Conservation (phyloP, 169 alveolate species). For the Theileria parva region DNA sequence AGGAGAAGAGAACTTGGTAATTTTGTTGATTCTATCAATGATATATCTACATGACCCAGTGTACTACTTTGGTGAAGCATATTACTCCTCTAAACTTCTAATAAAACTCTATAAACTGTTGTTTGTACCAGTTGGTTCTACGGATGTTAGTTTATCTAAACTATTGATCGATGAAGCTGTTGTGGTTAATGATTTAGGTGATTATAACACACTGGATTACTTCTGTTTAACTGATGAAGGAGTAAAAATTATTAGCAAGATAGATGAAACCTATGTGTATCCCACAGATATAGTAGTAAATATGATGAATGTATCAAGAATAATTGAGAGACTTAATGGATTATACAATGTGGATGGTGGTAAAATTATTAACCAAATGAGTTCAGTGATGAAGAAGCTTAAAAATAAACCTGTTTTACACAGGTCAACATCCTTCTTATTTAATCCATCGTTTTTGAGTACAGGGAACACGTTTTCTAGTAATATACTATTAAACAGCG, state of each 20-base stretch:
- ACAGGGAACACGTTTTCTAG: background rate
- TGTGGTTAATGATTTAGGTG: background rate
- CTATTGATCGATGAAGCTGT: background rate
- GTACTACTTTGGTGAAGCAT: slow-evolving; percentile 56
- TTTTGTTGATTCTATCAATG: slow-evolving; percentile 31
- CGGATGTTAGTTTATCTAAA: background rate
- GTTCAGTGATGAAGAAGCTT: background rate
- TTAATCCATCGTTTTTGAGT: background rate
- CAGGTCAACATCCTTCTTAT: background rate
- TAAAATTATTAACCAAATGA: background rate
- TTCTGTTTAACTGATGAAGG: background rate
- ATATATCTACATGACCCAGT: slow-evolving; percentile 62
- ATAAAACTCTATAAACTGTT: background rate
- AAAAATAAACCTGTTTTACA: background rate
- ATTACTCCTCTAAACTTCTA: slow-evolving; percentile 30
- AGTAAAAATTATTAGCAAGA: background rate
- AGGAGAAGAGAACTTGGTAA: background rate
- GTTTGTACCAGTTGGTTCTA: background rate
- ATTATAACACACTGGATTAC: slow-evolving; percentile 5
- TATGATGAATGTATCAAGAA: slow-evolving; percentile 1
- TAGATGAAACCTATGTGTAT: background rate
- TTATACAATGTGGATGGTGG: background rate
- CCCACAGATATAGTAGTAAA: slow-evolving; percentile 1
- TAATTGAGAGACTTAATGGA: background rate
- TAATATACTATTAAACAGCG: background rate